Evolutionary conservation across 2,329 filamentous ascomycete species (phyloP).

Genomic region (Fusarium keratoplasticum): DNA sequence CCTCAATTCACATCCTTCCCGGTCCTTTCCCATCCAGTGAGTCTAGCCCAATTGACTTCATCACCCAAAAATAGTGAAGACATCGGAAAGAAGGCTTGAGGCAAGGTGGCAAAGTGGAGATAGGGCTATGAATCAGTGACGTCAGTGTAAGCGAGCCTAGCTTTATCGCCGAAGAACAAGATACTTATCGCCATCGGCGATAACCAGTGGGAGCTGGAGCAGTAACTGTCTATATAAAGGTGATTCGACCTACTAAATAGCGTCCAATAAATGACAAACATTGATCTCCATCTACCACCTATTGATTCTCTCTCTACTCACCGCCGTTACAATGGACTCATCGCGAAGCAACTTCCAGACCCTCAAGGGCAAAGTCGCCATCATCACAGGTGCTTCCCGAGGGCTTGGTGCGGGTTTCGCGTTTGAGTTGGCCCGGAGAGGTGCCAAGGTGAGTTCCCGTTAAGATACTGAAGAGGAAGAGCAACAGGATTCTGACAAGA

Average conservation of each 20-base stretch:
- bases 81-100: neutral
- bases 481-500: neutral
- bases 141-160: neutral
- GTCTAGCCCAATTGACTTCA: neutral
- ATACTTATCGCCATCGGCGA: neutral
- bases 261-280: neutral
- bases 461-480: neutral
- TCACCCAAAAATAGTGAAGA: neutral
- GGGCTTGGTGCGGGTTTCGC: conserved; percentile 28
- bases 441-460: conserved; percentile 5
- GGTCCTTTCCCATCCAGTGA: neutral
- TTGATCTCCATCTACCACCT: neutral
- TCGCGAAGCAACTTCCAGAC: conserved; percentile 12
- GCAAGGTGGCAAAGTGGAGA: neutral
- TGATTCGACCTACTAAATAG: neutral
- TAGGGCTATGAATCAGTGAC: neutral
- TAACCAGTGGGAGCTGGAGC: neutral
- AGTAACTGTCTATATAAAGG: neutral
- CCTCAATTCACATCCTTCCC: neutral
- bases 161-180: neutral
- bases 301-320: neutral
- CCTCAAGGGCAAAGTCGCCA: conserved; percentile 27
- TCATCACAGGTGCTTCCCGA: conserved; percentile 26
- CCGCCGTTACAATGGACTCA: neutral
- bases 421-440: conserved; percentile 24